Percentiles rank a stretch among this genome's conserved stretches.
These are phyloP conservation scores for Pseudocercospora vitis DNA, from an alignment of 2,329 filamentous ascomycete genomes.

Conservation along the genomic window DNA sequence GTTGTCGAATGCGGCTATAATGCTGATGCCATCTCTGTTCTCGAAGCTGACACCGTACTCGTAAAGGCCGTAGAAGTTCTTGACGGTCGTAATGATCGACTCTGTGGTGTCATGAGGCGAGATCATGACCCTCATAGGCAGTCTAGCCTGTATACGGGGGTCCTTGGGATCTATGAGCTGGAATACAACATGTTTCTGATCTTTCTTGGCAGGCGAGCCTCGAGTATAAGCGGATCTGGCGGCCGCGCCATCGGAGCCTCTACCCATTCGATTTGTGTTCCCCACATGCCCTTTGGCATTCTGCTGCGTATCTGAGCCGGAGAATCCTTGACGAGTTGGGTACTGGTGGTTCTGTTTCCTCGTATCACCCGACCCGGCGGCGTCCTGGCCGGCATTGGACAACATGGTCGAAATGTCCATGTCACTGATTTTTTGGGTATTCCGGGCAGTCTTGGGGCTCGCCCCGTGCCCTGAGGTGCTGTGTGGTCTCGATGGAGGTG, in stretches of 20 bases:
- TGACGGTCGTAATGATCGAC: constrained; percentile 96
- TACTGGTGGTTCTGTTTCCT: constrained; percentile 39
- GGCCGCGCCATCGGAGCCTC: constrained; percentile 26
- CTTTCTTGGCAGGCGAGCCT: constrained; percentile 38
- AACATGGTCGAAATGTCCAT: constrained; percentile 44
- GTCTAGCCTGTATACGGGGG: constrained; percentile 56
- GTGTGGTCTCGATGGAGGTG: constrained; percentile 12
- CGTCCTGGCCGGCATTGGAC: constrained; percentile 29
- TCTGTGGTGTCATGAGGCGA: constrained; percentile 95
- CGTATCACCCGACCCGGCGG: constrained; percentile 26
- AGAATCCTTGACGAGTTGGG: constrained; percentile 34
- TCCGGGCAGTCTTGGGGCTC: constrained; percentile 12
- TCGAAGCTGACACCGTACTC: constrained; percentile 91
- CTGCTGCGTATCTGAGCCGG: constrained; percentile 22
- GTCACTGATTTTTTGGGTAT: constrained; percentile 13
- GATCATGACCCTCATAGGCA: constrained; percentile 86
- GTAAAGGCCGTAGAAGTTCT: constrained; percentile 98
- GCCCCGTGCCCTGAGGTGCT: constrained; percentile 17
- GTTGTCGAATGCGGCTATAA: constrained; percentile 96
- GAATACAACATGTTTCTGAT: constrained; percentile 73
- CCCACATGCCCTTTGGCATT: constrained; percentile 15
- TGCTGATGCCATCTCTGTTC: constrained; percentile 80
- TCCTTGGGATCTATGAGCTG: constrained; percentile 59
- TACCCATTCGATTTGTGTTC: constrained; percentile 25
- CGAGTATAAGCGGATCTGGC: constrained; percentile 29